A percentile compares a stretch with the other conserved stretches of the same genome.
phyloP scores from a whole-genome alignment of 2,329 filamentous ascomycete genomes.

The Fusarium stilboides region DNA sequence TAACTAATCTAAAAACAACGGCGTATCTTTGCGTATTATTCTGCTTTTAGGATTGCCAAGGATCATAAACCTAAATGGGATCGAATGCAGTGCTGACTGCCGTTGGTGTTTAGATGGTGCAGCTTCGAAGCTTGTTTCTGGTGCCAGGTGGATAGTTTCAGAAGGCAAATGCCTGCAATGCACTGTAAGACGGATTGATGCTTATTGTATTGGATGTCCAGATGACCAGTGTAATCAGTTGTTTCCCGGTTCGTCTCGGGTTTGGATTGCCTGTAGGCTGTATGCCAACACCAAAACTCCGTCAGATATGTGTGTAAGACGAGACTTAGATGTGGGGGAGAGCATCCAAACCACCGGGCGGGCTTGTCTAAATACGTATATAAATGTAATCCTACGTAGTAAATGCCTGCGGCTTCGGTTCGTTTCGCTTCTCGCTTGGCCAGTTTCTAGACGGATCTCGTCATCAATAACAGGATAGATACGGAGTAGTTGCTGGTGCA shows the following conservation, averaged over 20 bases:
- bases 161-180: conserved; percentile 9
- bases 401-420: neutral
- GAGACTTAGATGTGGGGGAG: conserved; percentile 9
- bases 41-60: neutral
- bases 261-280: conserved; percentile 12
- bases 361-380: conserved; percentile 8
- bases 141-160: conserved; percentile 10
- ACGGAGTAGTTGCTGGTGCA: conserved; percentile 16
- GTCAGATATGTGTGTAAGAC: conserved; percentile 36
- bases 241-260: conserved; percentile 3
- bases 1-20: neutral
- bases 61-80: conserved; percentile 16
- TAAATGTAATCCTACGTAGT: neutral
- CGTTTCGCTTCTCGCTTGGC: neutral
- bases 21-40: conserved; percentile 28
- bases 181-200: conserved; percentile 34
- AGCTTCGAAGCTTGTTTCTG: conserved; percentile 19
- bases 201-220: conserved; percentile 20
- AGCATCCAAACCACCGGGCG: conserved; percentile 6
- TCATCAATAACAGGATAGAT: conserved; percentile 12
- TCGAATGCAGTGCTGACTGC: conserved; percentile 27
- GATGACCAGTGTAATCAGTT: conserved; percentile 8
- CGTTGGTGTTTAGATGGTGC: conserved; percentile 5
- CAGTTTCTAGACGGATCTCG: conserved; percentile 13
- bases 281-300: conserved; percentile 11